Conservation (phyloP, 768 basidiomycete species). For the Phaeotremella skinneri region DNA sequence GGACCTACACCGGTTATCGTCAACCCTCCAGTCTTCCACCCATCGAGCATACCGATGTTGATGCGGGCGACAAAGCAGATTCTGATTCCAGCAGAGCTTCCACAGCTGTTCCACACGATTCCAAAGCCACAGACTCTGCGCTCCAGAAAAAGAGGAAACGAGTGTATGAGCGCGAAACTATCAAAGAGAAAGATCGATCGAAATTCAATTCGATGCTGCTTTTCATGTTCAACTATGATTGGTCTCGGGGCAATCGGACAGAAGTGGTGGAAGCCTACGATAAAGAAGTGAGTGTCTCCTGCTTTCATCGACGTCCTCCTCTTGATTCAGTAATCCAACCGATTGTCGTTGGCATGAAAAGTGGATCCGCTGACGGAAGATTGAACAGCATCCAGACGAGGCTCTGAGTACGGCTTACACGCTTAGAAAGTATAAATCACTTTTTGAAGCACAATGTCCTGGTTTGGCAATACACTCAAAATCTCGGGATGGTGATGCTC, state of each 20-base stretch:
- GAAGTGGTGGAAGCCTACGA: background rate
- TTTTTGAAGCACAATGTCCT: background rate
- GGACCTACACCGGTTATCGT: background rate
- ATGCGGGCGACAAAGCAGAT: background rate
- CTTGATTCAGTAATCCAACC: background rate
- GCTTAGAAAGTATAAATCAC: background rate
- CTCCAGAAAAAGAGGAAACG: background rate
- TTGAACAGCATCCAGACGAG: background rate
- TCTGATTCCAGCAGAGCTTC: background rate
- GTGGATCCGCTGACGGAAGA: background rate
- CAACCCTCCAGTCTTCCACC: background rate
- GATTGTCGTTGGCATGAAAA: background rate
- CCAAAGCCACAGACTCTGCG: background rate
- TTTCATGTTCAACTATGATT: background rate
- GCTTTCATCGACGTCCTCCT: background rate
- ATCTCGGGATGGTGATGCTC: background rate
- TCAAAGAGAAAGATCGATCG: background rate
- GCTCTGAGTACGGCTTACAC: background rate
- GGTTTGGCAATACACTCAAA: background rate
- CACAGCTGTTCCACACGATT: background rate
- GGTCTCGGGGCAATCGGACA: background rate
- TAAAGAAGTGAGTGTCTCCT: background rate
- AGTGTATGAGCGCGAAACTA: background rate
- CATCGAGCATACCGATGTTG: background rate
- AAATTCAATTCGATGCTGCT: background rate